Percentiles rank a stretch among this genome's conserved stretches.
Conservation (phyloP, 208 protist species). For the Wallacemonas sp. region DNA sequence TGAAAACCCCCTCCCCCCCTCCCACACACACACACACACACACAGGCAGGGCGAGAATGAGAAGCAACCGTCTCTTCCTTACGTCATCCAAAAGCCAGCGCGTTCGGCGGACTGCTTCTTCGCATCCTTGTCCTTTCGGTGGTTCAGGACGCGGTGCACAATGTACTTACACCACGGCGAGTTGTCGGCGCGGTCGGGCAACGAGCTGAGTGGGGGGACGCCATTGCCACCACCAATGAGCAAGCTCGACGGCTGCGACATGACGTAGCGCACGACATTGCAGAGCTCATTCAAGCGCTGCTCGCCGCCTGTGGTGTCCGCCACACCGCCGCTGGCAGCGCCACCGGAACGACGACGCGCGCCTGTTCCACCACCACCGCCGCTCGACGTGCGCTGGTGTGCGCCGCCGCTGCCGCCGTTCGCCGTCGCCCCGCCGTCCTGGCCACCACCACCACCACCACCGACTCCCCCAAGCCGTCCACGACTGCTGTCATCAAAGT, state of each 20-base stretch:
- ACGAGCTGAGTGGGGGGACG: constrained; percentile 46
- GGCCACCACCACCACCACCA: not conserved
- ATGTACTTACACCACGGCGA: constrained; percentile 75
- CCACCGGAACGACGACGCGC: not conserved
- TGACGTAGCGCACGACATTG: constrained; percentile 56
- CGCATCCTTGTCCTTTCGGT: constrained; percentile 47
- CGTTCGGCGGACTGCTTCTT: constrained; percentile 15
- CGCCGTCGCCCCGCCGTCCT: no score
- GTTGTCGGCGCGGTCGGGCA: constrained; percentile 46
- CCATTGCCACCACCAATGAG: constrained; percentile 51
- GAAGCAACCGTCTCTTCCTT: not conserved
- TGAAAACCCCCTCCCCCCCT: no score
- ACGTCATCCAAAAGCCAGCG: constrained; percentile 5
- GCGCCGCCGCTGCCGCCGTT: not conserved
- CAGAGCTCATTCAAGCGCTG: constrained; percentile 45
- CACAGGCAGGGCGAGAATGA: not conserved
- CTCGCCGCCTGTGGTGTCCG: not conserved
- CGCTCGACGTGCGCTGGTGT: not conserved
- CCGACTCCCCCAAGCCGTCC: not conserved
- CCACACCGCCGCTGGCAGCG: not conserved
- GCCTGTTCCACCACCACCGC: not conserved
- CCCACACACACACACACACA: not conserved
- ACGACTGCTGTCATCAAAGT: not conserved
- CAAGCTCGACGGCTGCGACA: constrained; percentile 46
- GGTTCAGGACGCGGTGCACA: constrained; percentile 50